Base-by-base conservation (phyloP, 768 basidiomycete species). In the Trametes punicea region DNA sequence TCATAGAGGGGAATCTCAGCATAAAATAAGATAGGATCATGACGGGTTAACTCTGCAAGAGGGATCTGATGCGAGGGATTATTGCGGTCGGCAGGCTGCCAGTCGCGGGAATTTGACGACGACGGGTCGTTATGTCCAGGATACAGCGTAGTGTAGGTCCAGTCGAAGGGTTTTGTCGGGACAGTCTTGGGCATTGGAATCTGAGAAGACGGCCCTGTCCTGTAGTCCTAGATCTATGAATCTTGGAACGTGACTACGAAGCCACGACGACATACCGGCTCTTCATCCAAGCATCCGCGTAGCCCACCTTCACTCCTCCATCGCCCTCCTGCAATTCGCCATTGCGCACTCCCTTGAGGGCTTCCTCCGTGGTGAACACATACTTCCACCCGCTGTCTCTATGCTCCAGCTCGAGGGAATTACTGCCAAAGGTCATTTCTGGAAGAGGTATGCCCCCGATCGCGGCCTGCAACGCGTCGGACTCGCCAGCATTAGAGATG, bases 1-100 rank as follows among this genome's bases (percentile, higher is more conserved):
- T 99, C 96, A 67, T 90, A 98, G 4, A 98, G 73, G 0, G 93
- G 90, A 1, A 98, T 83, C 64, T 98, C 95, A 6, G 96, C 93
- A 67, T 96, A 98, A 72, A 96, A 99, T n/a, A 98, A 75, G 62
- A 98, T 98, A 15, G 97, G 97, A 71, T 98, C 96, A 55, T 85
- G 91, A 25, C 90, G 82, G 9, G 87, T 88, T 27, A 98, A 81
- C 60, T 95, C 87, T 1, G 84, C 81, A 62, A 96, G 77, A 0
- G 96, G 94, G 54, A 99, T 95, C 8, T 69, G 61, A 63, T 94
- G 86, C 0, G 73, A 65, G 0, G 75, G 64, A 54, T 90, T 74
- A 30, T 80, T 74, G 1, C 80, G 72, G 61, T 90, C 81, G 4
- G 83, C 82, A 25, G 79, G 69, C 18, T 56, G 67, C 86, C 88